Conservation (phyloP, 2,329 filamentous ascomycete species). For the Acrodontium crateriforme region DNA sequence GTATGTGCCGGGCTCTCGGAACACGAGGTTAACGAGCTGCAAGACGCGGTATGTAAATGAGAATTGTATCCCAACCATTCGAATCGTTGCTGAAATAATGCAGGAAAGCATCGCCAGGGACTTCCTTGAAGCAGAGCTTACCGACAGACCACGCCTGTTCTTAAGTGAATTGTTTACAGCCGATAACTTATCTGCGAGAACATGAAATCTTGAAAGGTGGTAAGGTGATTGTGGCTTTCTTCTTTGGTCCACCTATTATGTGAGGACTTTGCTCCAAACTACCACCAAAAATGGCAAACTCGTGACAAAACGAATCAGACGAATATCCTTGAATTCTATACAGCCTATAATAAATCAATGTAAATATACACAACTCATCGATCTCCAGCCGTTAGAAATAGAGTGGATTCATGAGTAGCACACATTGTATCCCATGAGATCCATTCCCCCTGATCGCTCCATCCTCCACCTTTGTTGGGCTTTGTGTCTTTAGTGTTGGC, state of each 20-base stretch:
- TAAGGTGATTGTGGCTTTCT: too few relatives aligned
- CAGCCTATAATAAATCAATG: not conserved
- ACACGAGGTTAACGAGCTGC: slow-evolving; percentile 51
- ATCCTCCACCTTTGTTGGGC: too few relatives aligned
- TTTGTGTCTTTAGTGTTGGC: too few relatives aligned
- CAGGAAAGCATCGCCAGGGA: slow-evolving; percentile 30
- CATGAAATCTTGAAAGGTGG: too few relatives aligned
- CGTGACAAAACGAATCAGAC: not conserved
- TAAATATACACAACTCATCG: not conserved
- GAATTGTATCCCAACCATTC: not conserved
- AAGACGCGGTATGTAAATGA: slow-evolving; percentile 44
- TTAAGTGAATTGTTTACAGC: too few relatives aligned
- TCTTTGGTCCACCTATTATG: too few relatives aligned
- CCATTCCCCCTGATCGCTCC: not conserved
- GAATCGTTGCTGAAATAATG: slow-evolving; percentile 5
- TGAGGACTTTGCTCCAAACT: too few relatives aligned
- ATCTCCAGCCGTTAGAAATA: not conserved
- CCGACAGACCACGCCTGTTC: too few relatives aligned
- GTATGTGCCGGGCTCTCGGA: slow-evolving; percentile 55
- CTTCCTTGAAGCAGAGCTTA: too few relatives aligned
- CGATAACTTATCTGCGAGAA: too few relatives aligned
- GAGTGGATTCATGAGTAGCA: not conserved
- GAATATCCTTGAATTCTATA: not conserved
- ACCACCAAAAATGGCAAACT: too few relatives aligned
- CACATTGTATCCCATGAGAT: not conserved